Conservation (phyloP, 1,284 basidiomycete genomes). For the Malassezia equina region DNA sequence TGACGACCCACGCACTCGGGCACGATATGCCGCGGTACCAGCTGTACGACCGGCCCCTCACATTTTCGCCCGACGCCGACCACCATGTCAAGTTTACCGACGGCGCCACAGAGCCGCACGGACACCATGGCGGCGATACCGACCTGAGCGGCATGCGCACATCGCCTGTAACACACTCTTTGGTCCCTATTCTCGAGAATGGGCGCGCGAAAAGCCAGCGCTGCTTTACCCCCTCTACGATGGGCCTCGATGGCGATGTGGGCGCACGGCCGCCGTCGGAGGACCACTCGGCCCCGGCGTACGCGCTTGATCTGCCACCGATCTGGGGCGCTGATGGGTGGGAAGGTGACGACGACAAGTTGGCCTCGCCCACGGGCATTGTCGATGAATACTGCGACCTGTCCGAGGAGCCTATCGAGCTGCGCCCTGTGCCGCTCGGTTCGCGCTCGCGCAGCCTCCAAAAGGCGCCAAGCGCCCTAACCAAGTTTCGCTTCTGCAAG, state of each 20-base stretch:
- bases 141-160: neutral
- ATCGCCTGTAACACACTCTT: neutral
- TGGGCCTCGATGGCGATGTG: constrained; percentile 8
- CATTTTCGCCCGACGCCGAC: constrained; percentile 13
- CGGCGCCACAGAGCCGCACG: constrained; percentile 24
- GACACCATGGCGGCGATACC: constrained; percentile 21
- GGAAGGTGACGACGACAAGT: neutral
- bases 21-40: constrained; percentile 30
- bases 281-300: neutral
- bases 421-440: neutral
- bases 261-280: constrained; percentile 5
- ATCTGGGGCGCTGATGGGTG: neutral
- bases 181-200: constrained; percentile 14
- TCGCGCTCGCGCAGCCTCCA: neutral
- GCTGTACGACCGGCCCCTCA: constrained; percentile 37
- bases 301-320: neutral
- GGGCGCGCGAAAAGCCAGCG: neutral
- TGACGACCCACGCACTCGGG: constrained; percentile 6
- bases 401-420: neutral
- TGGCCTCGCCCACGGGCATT: constrained; percentile 15
- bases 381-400: constrained; percentile 14
- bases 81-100: constrained; percentile 25
- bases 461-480: neutral
- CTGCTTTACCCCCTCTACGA: neutral
- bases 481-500: neutral